These are phyloP conservation scores for Phytophthora multivora DNA, from an alignment of 352 stramenopile species.

Conservation along the genomic window DNA sequence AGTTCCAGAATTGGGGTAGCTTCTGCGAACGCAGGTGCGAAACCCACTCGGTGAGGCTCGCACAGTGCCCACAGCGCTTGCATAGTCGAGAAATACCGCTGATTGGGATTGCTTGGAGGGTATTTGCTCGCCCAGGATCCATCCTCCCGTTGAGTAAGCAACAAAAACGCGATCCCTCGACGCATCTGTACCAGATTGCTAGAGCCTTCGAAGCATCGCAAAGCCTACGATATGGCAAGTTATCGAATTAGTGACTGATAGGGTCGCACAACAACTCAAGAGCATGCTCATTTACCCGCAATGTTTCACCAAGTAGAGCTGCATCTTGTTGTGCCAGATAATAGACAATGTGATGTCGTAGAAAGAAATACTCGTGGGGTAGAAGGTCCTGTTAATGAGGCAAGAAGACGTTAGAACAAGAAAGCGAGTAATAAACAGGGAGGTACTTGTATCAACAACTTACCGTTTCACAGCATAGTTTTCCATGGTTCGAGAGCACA, in stretches of 20 bases:
- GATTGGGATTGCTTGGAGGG: constrained; percentile 22
- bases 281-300: constrained; percentile 47
- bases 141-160: constrained; percentile 61
- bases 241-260: not conserved
- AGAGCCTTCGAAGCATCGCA: constrained; percentile 74
- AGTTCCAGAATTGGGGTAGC: constrained; percentile 56
- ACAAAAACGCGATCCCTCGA: constrained; percentile 70
- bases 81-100: constrained; percentile 60
- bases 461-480: constrained; percentile 70
- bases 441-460: not conserved
- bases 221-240: constrained; percentile 42
- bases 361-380: constrained; percentile 91
- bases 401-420: constrained; percentile 9
- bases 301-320: constrained; percentile 66
- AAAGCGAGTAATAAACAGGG: not conserved
- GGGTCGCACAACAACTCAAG: too few species aligned
- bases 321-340: constrained; percentile 81
- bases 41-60: constrained; percentile 51
- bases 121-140: constrained; percentile 52
- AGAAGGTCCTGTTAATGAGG: constrained; percentile 71
- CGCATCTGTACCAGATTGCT: constrained; percentile 72
- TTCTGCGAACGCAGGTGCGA: constrained; percentile 67
- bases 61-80: constrained; percentile 53
- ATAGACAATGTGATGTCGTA: constrained; percentile 82
- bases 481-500: constrained; percentile 86